Evolutionary conservation across 495 filamentous ascomycete genomes (phyloP), one percentile per base, ranked within the genome.

Genomic region (Extremus antarcticus): DNA sequence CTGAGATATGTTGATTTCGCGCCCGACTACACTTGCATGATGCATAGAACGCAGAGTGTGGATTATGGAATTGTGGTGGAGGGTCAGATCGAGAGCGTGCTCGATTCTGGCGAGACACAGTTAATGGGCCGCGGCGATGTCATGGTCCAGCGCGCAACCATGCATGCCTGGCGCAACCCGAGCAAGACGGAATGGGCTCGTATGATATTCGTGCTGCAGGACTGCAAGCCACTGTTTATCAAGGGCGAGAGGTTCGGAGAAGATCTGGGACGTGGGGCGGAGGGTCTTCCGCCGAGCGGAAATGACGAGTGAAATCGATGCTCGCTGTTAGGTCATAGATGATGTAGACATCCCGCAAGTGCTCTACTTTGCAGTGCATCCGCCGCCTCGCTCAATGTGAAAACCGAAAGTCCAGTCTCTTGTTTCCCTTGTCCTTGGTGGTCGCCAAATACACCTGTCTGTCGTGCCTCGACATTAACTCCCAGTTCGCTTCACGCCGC

Each of bases 31-130:
- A 69, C 70, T 21, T 76, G 72, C 56, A 71, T 74, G 52, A 79
- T 90, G 77, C 87, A 90, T 56, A 75, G 85, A 0, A 89, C 87
- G 2, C 74, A 81, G 62, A 81, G 76, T 16, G 67, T 92, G 2
- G 87, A 91, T 58, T 90, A 86, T 50, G 86, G 85, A 2, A 74
- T 89, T 53, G 78, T 92, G 23, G 54, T 92, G n/a, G 85, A 90
- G 63, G 87, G 87, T 0, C 65, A 77, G 62, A 66, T 85, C 19
- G 81, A 78, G 60, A 74, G 80, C 66, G 64, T 76, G 7, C 66
- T 88, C 13, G 84, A 87, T 63, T 57, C 66, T 60, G 76, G 85
- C 0, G 81, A 79, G 61, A 66, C 63, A 47, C 67, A 71, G 53
- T 55, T 65, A 4, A 69, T 88, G 77, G 66, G 70, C 58, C 63